Evolutionary conservation across 202 grass and related monocot genomes (phyloP), one percentile per base, ranked within the genome.

Genomic region (Cymbopogon flexuosus): DNA sequence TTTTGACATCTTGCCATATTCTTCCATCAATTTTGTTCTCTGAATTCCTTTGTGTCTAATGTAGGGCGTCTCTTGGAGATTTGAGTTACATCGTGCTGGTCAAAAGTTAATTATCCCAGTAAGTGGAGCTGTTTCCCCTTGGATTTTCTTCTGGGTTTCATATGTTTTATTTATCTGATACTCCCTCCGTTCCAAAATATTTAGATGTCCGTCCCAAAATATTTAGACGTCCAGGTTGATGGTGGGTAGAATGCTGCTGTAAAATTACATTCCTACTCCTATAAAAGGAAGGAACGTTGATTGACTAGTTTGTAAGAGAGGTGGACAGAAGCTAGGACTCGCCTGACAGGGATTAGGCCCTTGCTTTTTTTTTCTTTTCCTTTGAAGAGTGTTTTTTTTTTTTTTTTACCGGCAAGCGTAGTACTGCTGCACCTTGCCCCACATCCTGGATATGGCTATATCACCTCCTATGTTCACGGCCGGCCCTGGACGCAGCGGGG

Each of bases 51-150:
- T 11, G 11, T 61, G 79, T 82, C 43, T 64, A 15, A 46, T 85
- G 70, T 80, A 99, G 96, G 96, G 96, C 39, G 79, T 99, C 70
- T 90, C 88, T 73, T 99, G 96, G 96, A 99, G 83, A 81, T 93
- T 99, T 76, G 96, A 99, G 79, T 93, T 99, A 35, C 83, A 93
- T 76, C 90, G 92, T 68, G 90, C 86, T 75, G 83, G 88, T 56
- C 90, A 99, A 82, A 99, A 99, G 79, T 84, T 99, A 87, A 61
- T 95, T 79, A 75, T 99, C 64, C 96, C 96, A 42, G 96, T 99
- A 86, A 95, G 96, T 88, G 65, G 33, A 81, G 40, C n/a, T 83
- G 39, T 79, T 81, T 40, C 27, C 76, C 39, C 5, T 77, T 62
- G 16, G 0, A 82, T n/a, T 49, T 68, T 45, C 64, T 13, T 43